Evolutionary conservation across 148 eudicot genomes (phyloP).

Genomic region (Rhododendron ferrugineum): DNA sequence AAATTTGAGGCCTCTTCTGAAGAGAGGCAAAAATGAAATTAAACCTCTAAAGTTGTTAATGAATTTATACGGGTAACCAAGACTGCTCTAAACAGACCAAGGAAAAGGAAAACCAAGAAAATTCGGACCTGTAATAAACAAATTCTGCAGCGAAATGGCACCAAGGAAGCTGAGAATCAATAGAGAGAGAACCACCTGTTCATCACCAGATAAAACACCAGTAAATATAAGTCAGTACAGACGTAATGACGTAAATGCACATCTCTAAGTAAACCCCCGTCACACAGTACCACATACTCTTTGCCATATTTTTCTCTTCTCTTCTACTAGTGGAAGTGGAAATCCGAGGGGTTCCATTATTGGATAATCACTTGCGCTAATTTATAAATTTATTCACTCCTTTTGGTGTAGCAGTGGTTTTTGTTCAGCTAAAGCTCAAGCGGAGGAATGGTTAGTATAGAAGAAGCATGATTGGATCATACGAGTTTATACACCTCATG

Average conservation of each 20-base stretch:
- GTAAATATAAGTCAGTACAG: neutral
- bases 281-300: neutral
- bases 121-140: slow-evolving; percentile 55
- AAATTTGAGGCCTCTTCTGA: neutral
- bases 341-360: neutral
- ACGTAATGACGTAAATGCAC: neutral
- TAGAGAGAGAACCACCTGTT: slow-evolving; percentile 55
- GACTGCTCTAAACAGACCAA: neutral
- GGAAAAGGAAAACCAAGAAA: neutral
- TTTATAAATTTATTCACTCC: neutral
- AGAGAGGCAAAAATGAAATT: neutral
- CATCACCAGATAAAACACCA: slow-evolving; percentile 9
- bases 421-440: neutral
- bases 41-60: neutral
- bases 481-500: neutral
- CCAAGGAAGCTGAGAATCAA: slow-evolving; percentile 48
- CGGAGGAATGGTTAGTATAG: neutral
- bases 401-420: neutral
- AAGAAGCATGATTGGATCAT: neutral
- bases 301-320: neutral
- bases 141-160: slow-evolving; percentile 41
- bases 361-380: neutral
- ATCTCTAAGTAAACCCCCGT: neutral
- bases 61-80: neutral
- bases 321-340: neutral